Conservation (phyloP, 2,329 filamentous ascomycete genomes). For the Aschersonia sp. region DNA sequence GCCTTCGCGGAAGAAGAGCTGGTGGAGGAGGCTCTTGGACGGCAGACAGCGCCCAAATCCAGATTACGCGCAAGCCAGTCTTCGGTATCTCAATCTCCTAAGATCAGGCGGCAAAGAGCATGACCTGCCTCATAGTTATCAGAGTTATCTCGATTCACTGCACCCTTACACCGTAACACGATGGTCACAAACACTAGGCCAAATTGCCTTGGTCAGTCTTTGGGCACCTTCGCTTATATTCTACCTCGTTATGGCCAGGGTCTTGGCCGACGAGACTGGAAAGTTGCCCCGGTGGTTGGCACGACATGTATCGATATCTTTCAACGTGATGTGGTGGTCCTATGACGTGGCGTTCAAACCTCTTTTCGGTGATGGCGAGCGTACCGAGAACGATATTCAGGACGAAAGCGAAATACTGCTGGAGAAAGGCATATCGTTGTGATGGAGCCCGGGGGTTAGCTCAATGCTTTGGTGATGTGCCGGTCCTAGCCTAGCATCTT, state of each 20-base stretch:
- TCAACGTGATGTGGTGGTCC: constrained; percentile 30
- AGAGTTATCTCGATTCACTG: constrained; percentile 54
- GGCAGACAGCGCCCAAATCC: constrained; percentile 44
- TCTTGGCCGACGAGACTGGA: constrained; percentile 53
- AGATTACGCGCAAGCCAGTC: constrained; percentile 67
- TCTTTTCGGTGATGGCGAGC: constrained; percentile 79
- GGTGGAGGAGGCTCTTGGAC: constrained; percentile 30
- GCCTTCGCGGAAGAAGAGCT: constrained; percentile 20
- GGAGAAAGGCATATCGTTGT: neutral
- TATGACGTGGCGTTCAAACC: constrained; percentile 36
- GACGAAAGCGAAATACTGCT: neutral
- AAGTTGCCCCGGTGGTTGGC: constrained; percentile 54
- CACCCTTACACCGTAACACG: constrained; percentile 59
- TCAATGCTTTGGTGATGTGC: no score
- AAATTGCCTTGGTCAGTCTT: constrained; percentile 41
- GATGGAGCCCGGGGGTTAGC: constrained; percentile 2
- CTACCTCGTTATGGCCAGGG: constrained; percentile 24
- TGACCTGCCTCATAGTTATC: constrained; percentile 65
- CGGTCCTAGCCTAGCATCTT: no score
- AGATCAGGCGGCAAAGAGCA: constrained; percentile 68
- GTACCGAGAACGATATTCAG: constrained; percentile 22
- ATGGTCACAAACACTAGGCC: constrained; percentile 50
- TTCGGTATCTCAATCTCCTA: constrained; percentile 72
- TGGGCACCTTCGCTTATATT: constrained; percentile 43
- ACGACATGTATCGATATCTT: constrained; percentile 32